phyloP scores from a whole-genome alignment of 2,329 filamentous ascomycete species.

The Cryoendolithus antarcticus region DNA sequence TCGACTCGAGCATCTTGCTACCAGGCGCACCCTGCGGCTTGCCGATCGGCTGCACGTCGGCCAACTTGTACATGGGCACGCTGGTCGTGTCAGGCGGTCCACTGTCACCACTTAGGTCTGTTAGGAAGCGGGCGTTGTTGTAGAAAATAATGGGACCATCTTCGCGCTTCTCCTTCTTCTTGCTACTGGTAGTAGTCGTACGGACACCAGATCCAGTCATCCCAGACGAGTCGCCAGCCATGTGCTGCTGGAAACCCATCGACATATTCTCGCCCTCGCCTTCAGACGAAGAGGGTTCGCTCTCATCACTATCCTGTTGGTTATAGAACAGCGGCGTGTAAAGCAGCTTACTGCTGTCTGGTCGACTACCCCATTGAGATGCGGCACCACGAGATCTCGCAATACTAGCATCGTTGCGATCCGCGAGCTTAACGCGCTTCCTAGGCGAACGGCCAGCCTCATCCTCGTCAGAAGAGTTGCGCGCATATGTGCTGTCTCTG shows the following conservation, averaged over 20 bases:
- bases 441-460: slow-evolving; percentile 13
- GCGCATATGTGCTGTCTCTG: slow-evolving; percentile 47
- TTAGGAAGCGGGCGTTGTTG: slow-evolving; percentile 66
- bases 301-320: slow-evolving; percentile 29
- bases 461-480: slow-evolving; percentile 10
- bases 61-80: background rate
- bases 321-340: slow-evolving; percentile 39
- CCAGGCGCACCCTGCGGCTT: background rate
- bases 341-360: slow-evolving; percentile 24
- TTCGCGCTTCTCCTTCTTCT: slow-evolving; percentile 40
- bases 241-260: slow-evolving; percentile 16
- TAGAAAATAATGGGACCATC: slow-evolving; percentile 77
- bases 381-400: slow-evolving; percentile 2
- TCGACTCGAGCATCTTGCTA: slow-evolving; percentile 14
- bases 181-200: slow-evolving; percentile 25
- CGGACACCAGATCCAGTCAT: slow-evolving; percentile 35
- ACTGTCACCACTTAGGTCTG: slow-evolving; percentile 60
- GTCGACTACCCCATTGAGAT: slow-evolving; percentile 5
- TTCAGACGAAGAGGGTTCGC: slow-evolving; percentile 24
- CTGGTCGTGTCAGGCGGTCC: slow-evolving; percentile 6
- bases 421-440: slow-evolving; percentile 18
- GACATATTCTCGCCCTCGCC: slow-evolving; percentile 21
- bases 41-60: slow-evolving; percentile 1
- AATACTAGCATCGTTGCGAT: slow-evolving; percentile 4
- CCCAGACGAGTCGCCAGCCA: slow-evolving; percentile 27